Evolutionary conservation across 1,284 basidiomycete species (phyloP), one percentile per base, ranked within the genome.

Genomic region (Ganoderma resinaceum): DNA sequence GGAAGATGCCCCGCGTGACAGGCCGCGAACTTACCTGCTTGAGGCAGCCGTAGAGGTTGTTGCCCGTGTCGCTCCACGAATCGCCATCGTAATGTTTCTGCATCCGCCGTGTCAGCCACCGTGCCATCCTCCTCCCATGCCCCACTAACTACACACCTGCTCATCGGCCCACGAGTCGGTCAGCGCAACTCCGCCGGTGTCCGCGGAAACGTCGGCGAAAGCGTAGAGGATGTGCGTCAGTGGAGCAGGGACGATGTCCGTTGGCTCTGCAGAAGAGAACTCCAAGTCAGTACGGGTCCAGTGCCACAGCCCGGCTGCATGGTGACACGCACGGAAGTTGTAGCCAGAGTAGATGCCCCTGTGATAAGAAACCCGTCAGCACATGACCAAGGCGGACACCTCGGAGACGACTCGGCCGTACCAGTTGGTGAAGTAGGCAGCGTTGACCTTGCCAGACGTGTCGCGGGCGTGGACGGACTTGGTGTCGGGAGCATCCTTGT

Each of bases 91-190:
- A 92, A 74, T 88, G 90, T 87, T 91, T 91, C 90, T 92, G 33
- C 31, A n/a, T 33, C 31, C 62, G 52, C 3, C 42, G 9, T 26
- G 52, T 66, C 57, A 61, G 38, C 23, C 40, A 33, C 16, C 23
- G 40, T 49, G 62, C 12, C 26, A 11, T 11, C 29, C 43, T 1
- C 14, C 16, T 5, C 12, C 33, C 18, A 18, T 26, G 29, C 18
- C 26, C n/a, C 29, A 29, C 16, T 31, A 35, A 18, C 11, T 11
- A 33, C 69, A 20, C 31, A 92, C 92, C 85, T 94, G 85, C 76
- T 93, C 88, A 77, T 97, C 95, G 3, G 95, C 91, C 83, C 92
- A 97, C 1, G 85, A 79, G 77, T 97, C 95, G 0, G 93, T 94
- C 42, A 97, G 84, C 38, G 77, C 79, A 70, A 94, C 91, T 40